A percentile compares a stretch with the other conserved stretches of the same genome.
Conservation (phyloP, 2,329 filamentous ascomycete species). For the Fusarium sp. region DNA sequence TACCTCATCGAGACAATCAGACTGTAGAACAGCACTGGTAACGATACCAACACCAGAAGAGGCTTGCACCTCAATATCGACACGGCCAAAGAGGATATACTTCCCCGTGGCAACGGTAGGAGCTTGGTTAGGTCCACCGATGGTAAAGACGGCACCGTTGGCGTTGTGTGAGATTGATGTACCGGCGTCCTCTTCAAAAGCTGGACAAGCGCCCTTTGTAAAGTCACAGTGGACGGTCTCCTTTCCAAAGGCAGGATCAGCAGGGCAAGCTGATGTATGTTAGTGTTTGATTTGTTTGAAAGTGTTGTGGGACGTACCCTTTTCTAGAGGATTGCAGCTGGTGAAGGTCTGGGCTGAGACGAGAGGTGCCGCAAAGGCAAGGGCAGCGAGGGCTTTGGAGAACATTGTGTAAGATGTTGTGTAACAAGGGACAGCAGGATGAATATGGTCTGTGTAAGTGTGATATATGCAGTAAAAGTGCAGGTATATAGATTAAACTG, state of each 20-base stretch:
- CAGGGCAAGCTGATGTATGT: conserved; percentile 61
- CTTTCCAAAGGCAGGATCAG: conserved; percentile 75
- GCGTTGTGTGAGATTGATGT: conserved; percentile 44
- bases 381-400: conserved; percentile 28
- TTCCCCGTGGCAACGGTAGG: conserved; percentile 76
- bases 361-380: conserved; percentile 37
- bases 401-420: conserved; percentile 33
- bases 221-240: conserved; percentile 71
- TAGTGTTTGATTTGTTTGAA: background rate
- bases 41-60: conserved; percentile 81
- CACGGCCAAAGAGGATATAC: conserved; percentile 87
- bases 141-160: conserved; percentile 60
- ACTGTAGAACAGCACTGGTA: conserved; percentile 80
- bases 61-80: conserved; percentile 76
- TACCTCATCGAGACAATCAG: conserved; percentile 75
- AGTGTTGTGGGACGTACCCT: conserved; percentile 20
- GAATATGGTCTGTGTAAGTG: background rate
- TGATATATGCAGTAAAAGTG: background rate
- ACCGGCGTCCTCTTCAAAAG: conserved; percentile 42
- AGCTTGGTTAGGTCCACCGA: conserved; percentile 66
- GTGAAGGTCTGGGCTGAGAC: conserved; percentile 41
- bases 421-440: conserved; percentile 6
- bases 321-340: conserved; percentile 35
- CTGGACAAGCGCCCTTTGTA: conserved; percentile 66
- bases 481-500: too few species aligned